These are phyloP conservation scores for Alternaria triticina DNA, from an alignment of 2,329 filamentous ascomycete species.

Conservation along the genomic window DNA sequence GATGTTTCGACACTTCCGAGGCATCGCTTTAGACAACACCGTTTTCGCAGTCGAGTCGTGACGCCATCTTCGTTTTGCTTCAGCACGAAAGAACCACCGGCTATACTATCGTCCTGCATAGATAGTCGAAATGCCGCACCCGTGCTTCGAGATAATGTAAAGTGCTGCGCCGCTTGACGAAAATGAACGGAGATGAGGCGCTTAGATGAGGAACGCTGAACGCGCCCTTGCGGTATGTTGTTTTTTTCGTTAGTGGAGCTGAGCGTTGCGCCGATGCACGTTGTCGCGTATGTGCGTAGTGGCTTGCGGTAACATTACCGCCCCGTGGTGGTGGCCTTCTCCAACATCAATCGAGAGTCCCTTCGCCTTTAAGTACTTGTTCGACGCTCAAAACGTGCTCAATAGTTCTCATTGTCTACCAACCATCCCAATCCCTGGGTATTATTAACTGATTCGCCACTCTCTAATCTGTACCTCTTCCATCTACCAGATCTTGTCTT, in stretches of 20 bases:
- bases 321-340: not conserved
- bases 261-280: not conserved
- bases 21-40: not conserved
- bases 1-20: conserved; percentile 17
- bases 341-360: not conserved
- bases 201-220: not conserved
- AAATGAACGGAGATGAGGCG: not conserved
- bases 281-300: not conserved
- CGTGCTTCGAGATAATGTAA: not conserved
- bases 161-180: not conserved
- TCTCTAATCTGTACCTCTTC: not conserved
- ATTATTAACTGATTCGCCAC: not conserved
- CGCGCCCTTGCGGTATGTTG: not conserved
- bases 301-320: not conserved
- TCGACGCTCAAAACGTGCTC: not conserved
- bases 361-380: not conserved
- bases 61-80: not conserved
- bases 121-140: not conserved
- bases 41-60: not conserved
- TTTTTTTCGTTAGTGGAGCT: not conserved
- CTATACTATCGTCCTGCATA: not conserved
- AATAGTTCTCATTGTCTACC: not conserved
- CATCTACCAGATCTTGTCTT: not conserved
- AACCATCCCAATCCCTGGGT: not conserved
- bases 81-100: not conserved